Percentiles rank a stretch among this genome's conserved stretches.
Evolutionary conservation across 352 stramenopile species (phyloP).

Genomic region (Phytophthora constricta): DNA sequence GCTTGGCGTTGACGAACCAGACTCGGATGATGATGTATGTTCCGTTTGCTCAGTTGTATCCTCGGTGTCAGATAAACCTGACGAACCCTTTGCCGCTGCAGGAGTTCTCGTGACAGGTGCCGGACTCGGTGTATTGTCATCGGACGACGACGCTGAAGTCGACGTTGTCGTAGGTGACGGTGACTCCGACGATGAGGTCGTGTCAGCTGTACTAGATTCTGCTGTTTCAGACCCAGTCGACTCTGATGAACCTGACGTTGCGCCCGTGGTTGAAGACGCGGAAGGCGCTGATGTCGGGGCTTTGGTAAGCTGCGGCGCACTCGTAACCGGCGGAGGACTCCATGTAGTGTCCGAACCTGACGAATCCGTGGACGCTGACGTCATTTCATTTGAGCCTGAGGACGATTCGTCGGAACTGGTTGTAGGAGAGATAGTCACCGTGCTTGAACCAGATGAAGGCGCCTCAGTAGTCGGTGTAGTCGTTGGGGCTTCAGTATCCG

Average conservation of each 20-base stretch:
- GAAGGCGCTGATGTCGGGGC: slow-evolving; percentile 17
- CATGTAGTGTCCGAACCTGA: slow-evolving; percentile 21
- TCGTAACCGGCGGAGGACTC: slow-evolving; percentile 37
- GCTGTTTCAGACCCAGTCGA: slow-evolving; percentile 24
- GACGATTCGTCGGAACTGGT: slow-evolving; percentile 14
- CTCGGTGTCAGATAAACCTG: slow-evolving; percentile 11
- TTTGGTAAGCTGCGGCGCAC: slow-evolving; percentile 16
- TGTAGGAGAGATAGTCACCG: slow-evolving; percentile 6
- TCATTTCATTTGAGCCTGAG: slow-evolving; percentile 20
- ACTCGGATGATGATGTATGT: slow-evolving; percentile 4
- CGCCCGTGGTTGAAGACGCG: slow-evolving; percentile 18
- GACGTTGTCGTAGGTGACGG: slow-evolving; percentile 6
- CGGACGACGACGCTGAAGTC: slow-evolving; percentile 9
- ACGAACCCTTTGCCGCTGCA: slow-evolving; percentile 6
- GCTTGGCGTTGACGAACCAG: slow-evolving; percentile 20
- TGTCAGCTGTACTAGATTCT: background rate
- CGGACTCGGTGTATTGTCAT: slow-evolving; percentile 36
- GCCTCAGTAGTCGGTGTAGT: slow-evolving; percentile 14
- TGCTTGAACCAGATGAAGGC: slow-evolving; percentile 21
- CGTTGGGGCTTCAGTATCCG: slow-evolving; percentile 17
- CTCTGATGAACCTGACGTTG: slow-evolving; percentile 10
- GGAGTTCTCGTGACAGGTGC: slow-evolving; percentile 41
- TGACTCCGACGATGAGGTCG: slow-evolving; percentile 5
- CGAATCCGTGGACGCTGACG: slow-evolving; percentile 16
- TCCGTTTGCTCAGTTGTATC: slow-evolving; percentile 25